Evolutionary conservation across 2,329 filamentous ascomycete species (phyloP).

Genomic region (Fusarium pseudograminearum): DNA sequence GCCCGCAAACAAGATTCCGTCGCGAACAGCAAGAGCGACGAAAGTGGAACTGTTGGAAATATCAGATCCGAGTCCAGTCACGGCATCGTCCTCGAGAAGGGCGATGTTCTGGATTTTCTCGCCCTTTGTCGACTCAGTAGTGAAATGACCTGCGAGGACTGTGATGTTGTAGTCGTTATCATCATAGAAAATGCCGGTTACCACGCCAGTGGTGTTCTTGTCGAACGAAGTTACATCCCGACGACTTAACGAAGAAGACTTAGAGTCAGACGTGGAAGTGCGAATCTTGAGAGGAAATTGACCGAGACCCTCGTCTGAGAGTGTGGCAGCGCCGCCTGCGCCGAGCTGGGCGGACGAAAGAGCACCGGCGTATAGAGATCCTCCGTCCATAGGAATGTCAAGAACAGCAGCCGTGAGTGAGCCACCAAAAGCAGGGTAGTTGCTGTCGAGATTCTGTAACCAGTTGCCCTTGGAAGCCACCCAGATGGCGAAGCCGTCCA

Average conservation of each 20-base stretch:
- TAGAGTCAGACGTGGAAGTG: conserved; percentile 45
- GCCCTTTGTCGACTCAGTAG: conserved; percentile 74
- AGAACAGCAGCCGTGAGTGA: conserved; percentile 76
- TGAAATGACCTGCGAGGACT: conserved; percentile 88
- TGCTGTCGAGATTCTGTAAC: conserved; percentile 80
- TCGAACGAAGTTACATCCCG: conserved; percentile 58
- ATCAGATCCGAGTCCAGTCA: conserved; percentile 76
- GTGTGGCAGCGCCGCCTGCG: conserved; percentile 77
- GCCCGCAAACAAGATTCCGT: conserved; percentile 81
- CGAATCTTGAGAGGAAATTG: conserved; percentile 69
- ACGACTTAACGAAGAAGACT: conserved; percentile 58
- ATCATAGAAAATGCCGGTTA: conserved; percentile 82
- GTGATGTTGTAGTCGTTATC: conserved; percentile 81
- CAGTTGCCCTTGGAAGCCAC: conserved; percentile 87
- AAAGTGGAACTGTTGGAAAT: conserved; percentile 81
- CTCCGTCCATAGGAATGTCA: conserved; percentile 70
- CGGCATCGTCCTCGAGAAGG: conserved; percentile 82
- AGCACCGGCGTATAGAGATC: conserved; percentile 84
- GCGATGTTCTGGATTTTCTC: conserved; percentile 82
- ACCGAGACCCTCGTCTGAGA: conserved; percentile 67
- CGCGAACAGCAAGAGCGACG: conserved; percentile 74
- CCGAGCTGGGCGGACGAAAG: conserved; percentile 80
- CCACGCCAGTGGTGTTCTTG: conserved; percentile 72
- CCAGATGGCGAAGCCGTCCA: conserved; percentile 89
- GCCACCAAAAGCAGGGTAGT: conserved; percentile 76